Evolutionary conservation across 192 early-diverging fungal species (phyloP).

Genomic region (Cetraspora pellucida): DNA sequence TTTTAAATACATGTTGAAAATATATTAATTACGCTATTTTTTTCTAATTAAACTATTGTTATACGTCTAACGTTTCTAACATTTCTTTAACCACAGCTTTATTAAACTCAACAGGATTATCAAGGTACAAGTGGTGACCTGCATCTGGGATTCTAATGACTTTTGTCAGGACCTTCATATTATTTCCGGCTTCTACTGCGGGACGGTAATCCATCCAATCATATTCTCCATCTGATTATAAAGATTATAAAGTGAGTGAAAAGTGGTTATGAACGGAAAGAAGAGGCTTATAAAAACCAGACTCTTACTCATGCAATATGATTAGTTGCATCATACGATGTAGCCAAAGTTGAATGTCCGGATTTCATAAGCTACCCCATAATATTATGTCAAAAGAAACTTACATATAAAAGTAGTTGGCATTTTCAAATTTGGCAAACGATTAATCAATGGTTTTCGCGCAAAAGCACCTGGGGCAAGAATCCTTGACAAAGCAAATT

Average conservation of each 20-base stretch:
- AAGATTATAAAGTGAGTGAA: background rate
- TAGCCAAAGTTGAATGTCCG: too few species aligned
- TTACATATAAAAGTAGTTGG: constrained; percentile 74
- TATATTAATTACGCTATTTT: too few species aligned
- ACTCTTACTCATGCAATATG: too few species aligned
- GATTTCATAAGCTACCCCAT: background rate
- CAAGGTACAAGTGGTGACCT: constrained; percentile 88
- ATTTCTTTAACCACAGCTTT: constrained; percentile 15
- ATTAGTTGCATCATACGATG: too few species aligned
- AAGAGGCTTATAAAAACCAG: too few species aligned
- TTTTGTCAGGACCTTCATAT: constrained; percentile 56
- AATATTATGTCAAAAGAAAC: constrained; percentile 4
- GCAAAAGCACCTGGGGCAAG: constrained; percentile 84
- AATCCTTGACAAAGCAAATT: constrained; percentile 77
- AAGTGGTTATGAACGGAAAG: too few species aligned
- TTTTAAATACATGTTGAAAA: too few species aligned
- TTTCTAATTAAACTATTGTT: too few species aligned
- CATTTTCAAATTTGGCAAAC: constrained; percentile 63
- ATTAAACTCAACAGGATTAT: constrained; percentile 62
- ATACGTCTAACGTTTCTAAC: background rate
- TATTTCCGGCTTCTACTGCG: constrained; percentile 62
- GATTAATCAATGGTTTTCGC: constrained; percentile 69
- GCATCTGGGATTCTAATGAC: constrained; percentile 55
- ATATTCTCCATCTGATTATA: constrained; percentile 59
- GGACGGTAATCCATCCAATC: constrained; percentile 92